Percentiles rank a stretch among this genome's conserved stretches.
phyloP scores from a whole-genome alignment of 306 rosid genomes.

The Glycine tomentella region DNA sequence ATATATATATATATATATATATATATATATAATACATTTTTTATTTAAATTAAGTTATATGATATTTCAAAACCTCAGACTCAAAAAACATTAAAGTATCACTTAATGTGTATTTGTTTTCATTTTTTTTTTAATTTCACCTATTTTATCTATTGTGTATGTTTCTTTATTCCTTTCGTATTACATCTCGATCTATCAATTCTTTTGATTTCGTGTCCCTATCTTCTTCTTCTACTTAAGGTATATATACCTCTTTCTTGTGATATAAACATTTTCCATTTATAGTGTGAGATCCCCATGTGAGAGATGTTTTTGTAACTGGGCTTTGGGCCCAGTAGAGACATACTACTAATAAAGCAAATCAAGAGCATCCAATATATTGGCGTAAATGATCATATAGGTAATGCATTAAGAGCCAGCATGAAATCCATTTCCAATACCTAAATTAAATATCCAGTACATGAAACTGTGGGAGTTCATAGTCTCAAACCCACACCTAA shows the following conservation, averaged over 20 bases:
- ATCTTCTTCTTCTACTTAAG: background rate
- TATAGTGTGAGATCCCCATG: background rate
- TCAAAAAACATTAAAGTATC: too few species aligned
- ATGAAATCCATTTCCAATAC: background rate
- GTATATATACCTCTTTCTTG: background rate
- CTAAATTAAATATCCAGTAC: background rate
- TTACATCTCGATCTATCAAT: too few species aligned
- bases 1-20: too few species aligned
- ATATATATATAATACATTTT: too few species aligned
- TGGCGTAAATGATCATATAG: slow-evolving; percentile 16
- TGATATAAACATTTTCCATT: background rate
- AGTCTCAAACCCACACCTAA: background rate
- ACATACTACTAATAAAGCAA: background rate
- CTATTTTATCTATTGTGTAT: too few species aligned
- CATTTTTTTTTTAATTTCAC: too few species aligned
- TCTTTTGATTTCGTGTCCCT: background rate
- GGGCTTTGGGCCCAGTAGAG: background rate
- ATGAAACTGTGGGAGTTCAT: background rate
- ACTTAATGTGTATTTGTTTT: too few species aligned
- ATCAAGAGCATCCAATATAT: slow-evolving; percentile 8
- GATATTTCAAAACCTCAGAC: too few species aligned
- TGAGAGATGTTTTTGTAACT: background rate
- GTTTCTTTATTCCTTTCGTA: too few species aligned
- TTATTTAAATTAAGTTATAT: too few species aligned
- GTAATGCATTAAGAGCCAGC: background rate